These are phyloP conservation scores for Friedmanniomyces endolithicus DNA, from an alignment of 495 filamentous ascomycete genomes.

Conservation along the genomic window DNA sequence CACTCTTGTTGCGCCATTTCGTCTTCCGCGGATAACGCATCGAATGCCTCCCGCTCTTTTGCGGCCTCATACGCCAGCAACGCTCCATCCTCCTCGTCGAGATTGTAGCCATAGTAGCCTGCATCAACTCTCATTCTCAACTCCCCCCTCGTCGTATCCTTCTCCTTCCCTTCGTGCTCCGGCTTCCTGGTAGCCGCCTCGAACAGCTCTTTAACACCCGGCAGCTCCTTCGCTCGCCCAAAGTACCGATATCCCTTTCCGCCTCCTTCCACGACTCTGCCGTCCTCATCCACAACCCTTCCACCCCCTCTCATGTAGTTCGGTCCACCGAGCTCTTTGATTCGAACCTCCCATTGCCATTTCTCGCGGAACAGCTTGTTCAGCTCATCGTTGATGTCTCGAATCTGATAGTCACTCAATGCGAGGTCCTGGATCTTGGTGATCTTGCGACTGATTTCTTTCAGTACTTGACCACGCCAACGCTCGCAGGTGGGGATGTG, in stretches of 20 bases:
- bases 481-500: constrained; percentile 83
- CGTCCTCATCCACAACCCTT: constrained; percentile 81
- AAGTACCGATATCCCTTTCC: constrained; percentile 90
- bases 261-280: constrained; percentile 76
- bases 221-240: constrained; percentile 77
- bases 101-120: constrained; percentile 87
- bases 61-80: constrained; percentile 68
- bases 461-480: constrained; percentile 95
- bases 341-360: constrained; percentile 95
- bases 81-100: constrained; percentile 84
- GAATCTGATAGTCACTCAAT: constrained; percentile 88
- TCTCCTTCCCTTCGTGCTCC: constrained; percentile 36
- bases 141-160: constrained; percentile 48
- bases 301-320: constrained; percentile 93
- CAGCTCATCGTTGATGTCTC: constrained; percentile 97
- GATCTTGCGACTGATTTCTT: constrained; percentile 93
- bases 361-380: constrained; percentile 99
- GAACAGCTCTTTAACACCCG: constrained; percentile 94
- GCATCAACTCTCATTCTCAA: constrained; percentile 80
- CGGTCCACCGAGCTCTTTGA: constrained; percentile 82
- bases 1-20: constrained; percentile 45
- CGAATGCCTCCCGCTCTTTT: constrained; percentile 72
- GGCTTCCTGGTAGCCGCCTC: constrained; percentile 58
- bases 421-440: constrained; percentile 83
- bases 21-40: constrained; percentile 41